Evolutionary conservation across 768 basidiomycete species (phyloP).

Genomic region (Suillus alpinus): DNA sequence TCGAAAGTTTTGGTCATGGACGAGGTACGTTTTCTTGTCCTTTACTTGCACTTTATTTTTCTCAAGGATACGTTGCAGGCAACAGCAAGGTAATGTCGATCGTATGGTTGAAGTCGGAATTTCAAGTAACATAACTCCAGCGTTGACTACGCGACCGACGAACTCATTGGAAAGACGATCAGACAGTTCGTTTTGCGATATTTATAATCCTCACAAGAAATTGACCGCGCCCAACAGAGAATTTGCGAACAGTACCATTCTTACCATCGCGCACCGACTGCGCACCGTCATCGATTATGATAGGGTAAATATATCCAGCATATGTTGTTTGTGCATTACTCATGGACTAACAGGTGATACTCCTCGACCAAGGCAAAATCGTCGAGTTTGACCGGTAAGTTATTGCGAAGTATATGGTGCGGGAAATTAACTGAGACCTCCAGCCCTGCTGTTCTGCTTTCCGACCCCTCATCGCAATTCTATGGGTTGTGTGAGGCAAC

Average conservation of each 20-base stretch:
- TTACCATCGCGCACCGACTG: constrained; percentile 80
- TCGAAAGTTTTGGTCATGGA: constrained; percentile 84
- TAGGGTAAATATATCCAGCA: constrained; percentile 45
- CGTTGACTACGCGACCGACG: constrained; percentile 87
- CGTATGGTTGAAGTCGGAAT: neutral
- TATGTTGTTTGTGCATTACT: constrained; percentile 10
- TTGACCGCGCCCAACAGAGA: constrained; percentile 40
- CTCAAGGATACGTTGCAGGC: constrained; percentile 40
- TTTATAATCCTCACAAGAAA: neutral
- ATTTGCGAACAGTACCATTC: constrained; percentile 77
- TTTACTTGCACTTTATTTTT: neutral
- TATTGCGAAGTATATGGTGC: neutral
- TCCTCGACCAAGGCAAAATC: constrained; percentile 76
- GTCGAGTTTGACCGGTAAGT: constrained; percentile 66
- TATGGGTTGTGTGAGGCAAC: constrained; percentile 70
- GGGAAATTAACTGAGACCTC: neutral
- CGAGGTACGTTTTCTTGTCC: constrained; percentile 46
- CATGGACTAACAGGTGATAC: constrained; percentile 52
- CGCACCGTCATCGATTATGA: constrained; percentile 84
- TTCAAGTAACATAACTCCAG: constrained; percentile 24
- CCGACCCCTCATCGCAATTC: constrained; percentile 58
- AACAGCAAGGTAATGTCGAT: constrained; percentile 53
- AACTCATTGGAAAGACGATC: constrained; percentile 80
- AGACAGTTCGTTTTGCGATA: constrained; percentile 52
- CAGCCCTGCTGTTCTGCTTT: constrained; percentile 54